Evolutionary conservation across 1,284 basidiomycete genomes (phyloP).

Genomic region (Fomitopsis betulina): DNA sequence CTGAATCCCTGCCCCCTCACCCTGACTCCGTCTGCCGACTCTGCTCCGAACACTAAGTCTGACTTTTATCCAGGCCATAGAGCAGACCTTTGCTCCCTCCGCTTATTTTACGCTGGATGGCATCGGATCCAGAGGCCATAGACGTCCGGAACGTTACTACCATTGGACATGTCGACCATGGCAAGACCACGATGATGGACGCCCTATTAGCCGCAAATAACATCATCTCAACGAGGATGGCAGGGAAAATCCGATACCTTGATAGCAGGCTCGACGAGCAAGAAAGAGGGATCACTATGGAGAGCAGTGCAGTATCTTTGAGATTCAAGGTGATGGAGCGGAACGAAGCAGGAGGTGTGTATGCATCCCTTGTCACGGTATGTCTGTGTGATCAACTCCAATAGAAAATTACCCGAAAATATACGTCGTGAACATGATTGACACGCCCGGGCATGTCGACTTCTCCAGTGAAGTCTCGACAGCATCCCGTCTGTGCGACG

Average conservation of each 20-base stretch:
- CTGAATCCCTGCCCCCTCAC: not conserved
- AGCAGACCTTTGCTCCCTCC: not conserved
- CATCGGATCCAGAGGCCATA: slow-evolving; percentile 39
- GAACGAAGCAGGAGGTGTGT: slow-evolving; percentile 38
- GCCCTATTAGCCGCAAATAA: slow-evolving; percentile 95
- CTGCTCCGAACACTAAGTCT: not conserved
- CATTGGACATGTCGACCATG: slow-evolving; percentile 85
- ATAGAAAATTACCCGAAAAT: slow-evolving; percentile 53
- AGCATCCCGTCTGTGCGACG: slow-evolving; percentile 91
- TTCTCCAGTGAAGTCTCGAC: slow-evolving; percentile 97
- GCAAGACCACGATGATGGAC: slow-evolving; percentile 95
- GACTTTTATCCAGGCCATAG: not conserved
- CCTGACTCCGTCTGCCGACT: not conserved
- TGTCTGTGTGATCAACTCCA: slow-evolving; percentile 26
- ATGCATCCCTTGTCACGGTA: not conserved
- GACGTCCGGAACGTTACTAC: slow-evolving; percentile 77
- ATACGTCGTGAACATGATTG: slow-evolving; percentile 92
- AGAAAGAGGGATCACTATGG: slow-evolving; percentile 98
- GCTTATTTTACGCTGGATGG: slow-evolving; percentile 6
- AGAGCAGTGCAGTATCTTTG: slow-evolving; percentile 90
- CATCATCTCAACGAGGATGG: slow-evolving; percentile 93
- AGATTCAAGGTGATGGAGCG: slow-evolving; percentile 75
- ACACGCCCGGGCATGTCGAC: slow-evolving; percentile 98
- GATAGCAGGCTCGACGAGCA: slow-evolving; percentile 98
- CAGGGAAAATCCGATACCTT: slow-evolving; percentile 94